Percentiles rank a stretch among this genome's conserved stretches.
phyloP scores from a whole-genome alignment of 306 rosid species.

The Inga laurina region DNA sequence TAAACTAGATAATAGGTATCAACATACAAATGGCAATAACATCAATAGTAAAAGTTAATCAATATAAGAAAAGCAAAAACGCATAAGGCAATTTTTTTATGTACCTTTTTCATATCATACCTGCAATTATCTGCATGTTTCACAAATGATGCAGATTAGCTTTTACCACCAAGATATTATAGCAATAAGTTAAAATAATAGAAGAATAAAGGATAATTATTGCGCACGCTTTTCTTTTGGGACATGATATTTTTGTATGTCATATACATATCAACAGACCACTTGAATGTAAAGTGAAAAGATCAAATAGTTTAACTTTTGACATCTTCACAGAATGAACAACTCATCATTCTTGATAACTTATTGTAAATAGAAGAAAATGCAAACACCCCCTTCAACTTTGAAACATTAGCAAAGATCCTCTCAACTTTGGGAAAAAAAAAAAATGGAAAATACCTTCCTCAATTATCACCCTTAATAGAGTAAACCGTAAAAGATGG shows the following conservation, averaged over 20 bases:
- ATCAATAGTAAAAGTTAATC: not conserved
- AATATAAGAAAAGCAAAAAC: not conserved
- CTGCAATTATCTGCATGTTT: slow-evolving; percentile 72
- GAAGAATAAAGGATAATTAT: not conserved
- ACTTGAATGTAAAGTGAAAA: not conserved
- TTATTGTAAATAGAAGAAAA: not conserved
- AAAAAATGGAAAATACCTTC: not conserved
- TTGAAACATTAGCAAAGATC: not conserved
- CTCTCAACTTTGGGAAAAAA: not conserved
- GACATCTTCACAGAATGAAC: not conserved
- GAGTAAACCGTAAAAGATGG: not conserved
- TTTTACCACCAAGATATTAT: slow-evolving; percentile 29
- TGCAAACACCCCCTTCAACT: not conserved
- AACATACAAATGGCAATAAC: not conserved
- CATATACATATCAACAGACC: not conserved
- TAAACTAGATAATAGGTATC: slow-evolving; percentile 7
- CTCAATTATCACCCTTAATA: not conserved
- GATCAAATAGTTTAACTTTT: not conserved
- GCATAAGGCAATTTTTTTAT: slow-evolving; percentile 14
- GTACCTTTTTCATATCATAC: slow-evolving; percentile 83
- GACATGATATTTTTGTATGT: not conserved
- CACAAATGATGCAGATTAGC: slow-evolving; percentile 38
- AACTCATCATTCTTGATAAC: not conserved
- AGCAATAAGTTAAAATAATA: not conserved
- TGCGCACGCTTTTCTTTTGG: not conserved